phyloP scores from a whole-genome alignment of 1,284 basidiomycete genomes.

The Naganishia sp. region DNA sequence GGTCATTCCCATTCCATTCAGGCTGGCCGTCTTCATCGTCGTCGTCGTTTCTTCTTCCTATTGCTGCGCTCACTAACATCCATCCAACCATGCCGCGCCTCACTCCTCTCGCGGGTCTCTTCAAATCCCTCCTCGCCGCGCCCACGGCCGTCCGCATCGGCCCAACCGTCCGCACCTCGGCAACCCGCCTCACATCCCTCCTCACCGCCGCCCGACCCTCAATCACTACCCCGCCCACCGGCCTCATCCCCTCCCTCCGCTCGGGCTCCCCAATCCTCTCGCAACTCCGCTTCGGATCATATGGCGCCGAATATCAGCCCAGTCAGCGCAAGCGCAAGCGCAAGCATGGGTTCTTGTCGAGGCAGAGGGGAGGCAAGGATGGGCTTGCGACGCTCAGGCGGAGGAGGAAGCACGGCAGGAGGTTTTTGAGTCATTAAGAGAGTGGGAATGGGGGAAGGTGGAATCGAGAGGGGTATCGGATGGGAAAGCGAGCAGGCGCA shows the following conservation, averaged over 20 bases:
- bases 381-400: conserved; percentile 61
- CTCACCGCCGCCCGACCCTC: conserved; percentile 5
- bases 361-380: conserved; percentile 66
- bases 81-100: conserved; percentile 16
- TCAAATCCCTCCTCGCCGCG: conserved; percentile 4
- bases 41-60: background rate
- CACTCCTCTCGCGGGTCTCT: conserved; percentile 1
- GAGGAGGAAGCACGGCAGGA: conserved; percentile 63
- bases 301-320: conserved; percentile 81
- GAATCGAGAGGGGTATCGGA: background rate
- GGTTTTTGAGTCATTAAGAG: conserved; percentile 61
- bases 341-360: conserved; percentile 79
- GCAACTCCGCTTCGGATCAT: conserved; percentile 45
- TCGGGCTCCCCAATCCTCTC: conserved; percentile 27
- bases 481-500: background rate
- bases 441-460: background rate
- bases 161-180: background rate
- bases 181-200: conserved; percentile 6
- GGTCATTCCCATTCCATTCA: no score
- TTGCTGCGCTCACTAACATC: background rate
- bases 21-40: no score
- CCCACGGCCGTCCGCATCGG: conserved; percentile 1
- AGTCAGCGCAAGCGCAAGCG: conserved; percentile 84
- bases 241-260: conserved; percentile 14
- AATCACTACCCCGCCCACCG: background rate